Conservation (phyloP, 257 asterid species). For the Solanum sitiens region DNA sequence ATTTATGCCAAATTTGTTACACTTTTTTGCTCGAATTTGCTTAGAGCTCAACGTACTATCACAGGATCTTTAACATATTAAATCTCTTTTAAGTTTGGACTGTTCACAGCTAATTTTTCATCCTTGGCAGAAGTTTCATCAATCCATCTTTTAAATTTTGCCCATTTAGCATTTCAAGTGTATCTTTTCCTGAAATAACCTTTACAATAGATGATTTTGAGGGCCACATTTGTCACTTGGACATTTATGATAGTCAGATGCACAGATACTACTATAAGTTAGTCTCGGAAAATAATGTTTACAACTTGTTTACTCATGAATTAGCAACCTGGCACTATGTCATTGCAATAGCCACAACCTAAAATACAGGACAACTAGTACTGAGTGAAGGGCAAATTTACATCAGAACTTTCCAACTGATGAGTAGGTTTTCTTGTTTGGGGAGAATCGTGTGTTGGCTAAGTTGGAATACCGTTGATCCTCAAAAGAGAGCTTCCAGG, state of each 20-base stretch:
- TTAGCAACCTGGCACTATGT: neutral
- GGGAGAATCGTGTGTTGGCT: neutral
- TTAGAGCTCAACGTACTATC: neutral
- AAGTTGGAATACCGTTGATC: neutral
- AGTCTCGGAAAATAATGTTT: neutral
- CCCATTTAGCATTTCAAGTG: neutral
- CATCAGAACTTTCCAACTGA: neutral
- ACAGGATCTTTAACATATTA: neutral
- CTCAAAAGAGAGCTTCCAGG: neutral
- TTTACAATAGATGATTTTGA: neutral
- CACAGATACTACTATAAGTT: neutral
- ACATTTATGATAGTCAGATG: neutral
- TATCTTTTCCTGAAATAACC: neutral
- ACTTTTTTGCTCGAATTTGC: neutral
- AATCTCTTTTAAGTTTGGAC: neutral
- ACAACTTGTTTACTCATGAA: neutral
- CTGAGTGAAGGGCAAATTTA: neutral
- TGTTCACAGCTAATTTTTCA: neutral
- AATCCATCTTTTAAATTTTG: neutral
- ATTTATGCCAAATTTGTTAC: neutral
- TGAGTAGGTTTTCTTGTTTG: neutral
- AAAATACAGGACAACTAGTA: neutral
- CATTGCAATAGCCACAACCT: neutral
- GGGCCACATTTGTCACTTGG: neutral
- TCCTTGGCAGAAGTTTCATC: neutral